Evolutionary conservation across 805 yeast species (phyloP), one percentile per base, ranked within the genome.

Genomic region (Ogataea ramenticola): DNA sequence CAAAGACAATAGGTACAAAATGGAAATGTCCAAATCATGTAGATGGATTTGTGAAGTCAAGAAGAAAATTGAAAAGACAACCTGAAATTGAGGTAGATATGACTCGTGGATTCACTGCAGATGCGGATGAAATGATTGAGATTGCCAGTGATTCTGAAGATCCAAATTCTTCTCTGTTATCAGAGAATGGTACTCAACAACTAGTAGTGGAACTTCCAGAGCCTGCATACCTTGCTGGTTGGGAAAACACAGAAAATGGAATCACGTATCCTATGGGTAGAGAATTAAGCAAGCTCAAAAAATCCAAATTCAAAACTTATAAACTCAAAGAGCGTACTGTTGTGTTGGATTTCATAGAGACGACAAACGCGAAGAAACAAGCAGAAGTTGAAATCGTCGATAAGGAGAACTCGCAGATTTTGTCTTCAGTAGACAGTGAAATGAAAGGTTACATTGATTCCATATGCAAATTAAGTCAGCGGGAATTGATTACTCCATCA

Each of bases 11-110:
- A 37, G 95, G 93, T 2, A 70, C 71, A 38, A 86, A 82, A 60
- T 91, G 96, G 98, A 80, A 77, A 65, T 93, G 96, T 62, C 98
- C 96, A 2, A 82, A 85, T 52, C 97, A 88, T 65, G 77, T 79
- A 19, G 84, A 75, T 39, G 68, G 63, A 36, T 60, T 76, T 20
- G 49, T 71, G n/a, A 70, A 70, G 27, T 51, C 68, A 14, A 65
- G 71, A 44, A 65, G 88, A 42, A 68, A 72, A 55, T 69, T 75
- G 50, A 74, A 70, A 50, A 75, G 72, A 50, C 77, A 77, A 38
- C 62, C 70, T 4, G 64, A 72, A 21, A 58, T 80, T 8, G 85
- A 82, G 45, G 82, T 85, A 3, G 62, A 68, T 19, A 64, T 79
- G 45, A 58, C 73, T 1, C 65, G 81, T 33, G 82, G 82, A 43